Percentiles rank a stretch among this genome's conserved stretches.
Evolutionary conservation across 176 grass and related monocot species (phyloP).

Genomic region (Oryza longistaminata): DNA sequence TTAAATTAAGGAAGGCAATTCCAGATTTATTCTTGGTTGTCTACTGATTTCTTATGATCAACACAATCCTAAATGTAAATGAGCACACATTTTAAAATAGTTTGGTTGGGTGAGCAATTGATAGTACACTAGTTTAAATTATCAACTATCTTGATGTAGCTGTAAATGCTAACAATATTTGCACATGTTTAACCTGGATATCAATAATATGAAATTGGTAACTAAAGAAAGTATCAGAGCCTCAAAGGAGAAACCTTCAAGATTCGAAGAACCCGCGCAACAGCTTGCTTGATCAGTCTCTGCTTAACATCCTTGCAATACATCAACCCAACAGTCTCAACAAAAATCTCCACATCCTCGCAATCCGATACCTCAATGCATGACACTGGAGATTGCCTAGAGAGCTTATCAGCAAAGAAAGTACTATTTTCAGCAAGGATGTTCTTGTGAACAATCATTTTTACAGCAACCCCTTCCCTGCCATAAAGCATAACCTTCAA

Average conservation of each 20-base stretch:
- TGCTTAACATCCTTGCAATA: slow-evolving; percentile 88
- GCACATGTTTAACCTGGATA: neutral
- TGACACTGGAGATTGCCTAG: slow-evolving; percentile 55
- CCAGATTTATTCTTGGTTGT: neutral
- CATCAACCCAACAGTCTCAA: slow-evolving; percentile 84
- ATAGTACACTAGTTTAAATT: neutral
- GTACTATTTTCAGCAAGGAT: slow-evolving; percentile 68
- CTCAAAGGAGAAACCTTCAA: slow-evolving; percentile 58
- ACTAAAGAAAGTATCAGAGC: neutral
- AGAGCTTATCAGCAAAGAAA: slow-evolving; percentile 68
- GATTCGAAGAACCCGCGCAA: slow-evolving; percentile 69
- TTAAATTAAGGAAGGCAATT: neutral
- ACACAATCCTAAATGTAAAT: neutral
- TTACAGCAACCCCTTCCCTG: slow-evolving; percentile 66
- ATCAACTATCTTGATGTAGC: too few relatives aligned
- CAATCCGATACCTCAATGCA: slow-evolving; percentile 70
- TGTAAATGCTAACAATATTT: neutral
- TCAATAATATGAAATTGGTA: neutral
- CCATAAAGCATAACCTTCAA: slow-evolving; percentile 71
- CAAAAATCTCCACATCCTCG: slow-evolving; percentile 90
- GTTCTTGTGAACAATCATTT: slow-evolving; percentile 79
- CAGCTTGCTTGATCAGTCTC: slow-evolving; percentile 84
- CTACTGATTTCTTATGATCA: neutral
- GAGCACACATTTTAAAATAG: neutral
- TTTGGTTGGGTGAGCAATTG: neutral